Conservation (phyloP, 345 rosid species). For the Bruguiera parviflora region DNA sequence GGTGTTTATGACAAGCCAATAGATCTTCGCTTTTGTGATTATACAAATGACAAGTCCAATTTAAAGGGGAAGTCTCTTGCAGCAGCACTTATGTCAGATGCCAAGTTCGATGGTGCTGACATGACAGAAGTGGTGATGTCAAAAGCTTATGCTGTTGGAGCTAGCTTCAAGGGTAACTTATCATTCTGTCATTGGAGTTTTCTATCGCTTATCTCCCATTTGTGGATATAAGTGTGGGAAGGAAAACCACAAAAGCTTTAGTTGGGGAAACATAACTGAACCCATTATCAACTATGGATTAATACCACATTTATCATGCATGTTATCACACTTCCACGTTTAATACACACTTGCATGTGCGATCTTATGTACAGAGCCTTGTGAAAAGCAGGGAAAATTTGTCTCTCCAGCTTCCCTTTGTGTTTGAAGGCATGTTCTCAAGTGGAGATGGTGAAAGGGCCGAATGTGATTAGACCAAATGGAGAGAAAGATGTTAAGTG, state of each 20-base stretch:
- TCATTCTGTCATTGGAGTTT: background rate
- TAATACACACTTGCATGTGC: too few species aligned
- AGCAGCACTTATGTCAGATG: conserved; percentile 90
- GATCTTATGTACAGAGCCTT: too few species aligned
- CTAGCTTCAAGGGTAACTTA: conserved; percentile 83
- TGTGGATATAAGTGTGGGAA: background rate
- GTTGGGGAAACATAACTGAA: background rate
- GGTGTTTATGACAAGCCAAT: conserved; percentile 96
- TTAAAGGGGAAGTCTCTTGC: conserved; percentile 93
- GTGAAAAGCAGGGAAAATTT: too few species aligned
- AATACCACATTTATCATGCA: too few species aligned
- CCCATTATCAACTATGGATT: background rate
- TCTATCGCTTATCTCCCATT: background rate
- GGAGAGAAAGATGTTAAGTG: too few species aligned
- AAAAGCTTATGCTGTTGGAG: conserved; percentile 94
- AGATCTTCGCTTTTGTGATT: conserved; percentile 90
- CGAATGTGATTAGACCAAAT: background rate
- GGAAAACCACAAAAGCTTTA: background rate
- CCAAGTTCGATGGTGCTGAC: conserved; percentile 97
- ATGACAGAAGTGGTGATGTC: conserved; percentile 98
- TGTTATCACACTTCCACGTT: too few species aligned
- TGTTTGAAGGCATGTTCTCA: conserved; percentile 1
- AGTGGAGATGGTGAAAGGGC: background rate
- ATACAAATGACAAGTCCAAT: conserved; percentile 72
- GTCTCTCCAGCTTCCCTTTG: background rate